Base-by-base conservation (phyloP, 495 filamentous ascomycete genomes). In the Thermochaetoides thermophila region DNA sequence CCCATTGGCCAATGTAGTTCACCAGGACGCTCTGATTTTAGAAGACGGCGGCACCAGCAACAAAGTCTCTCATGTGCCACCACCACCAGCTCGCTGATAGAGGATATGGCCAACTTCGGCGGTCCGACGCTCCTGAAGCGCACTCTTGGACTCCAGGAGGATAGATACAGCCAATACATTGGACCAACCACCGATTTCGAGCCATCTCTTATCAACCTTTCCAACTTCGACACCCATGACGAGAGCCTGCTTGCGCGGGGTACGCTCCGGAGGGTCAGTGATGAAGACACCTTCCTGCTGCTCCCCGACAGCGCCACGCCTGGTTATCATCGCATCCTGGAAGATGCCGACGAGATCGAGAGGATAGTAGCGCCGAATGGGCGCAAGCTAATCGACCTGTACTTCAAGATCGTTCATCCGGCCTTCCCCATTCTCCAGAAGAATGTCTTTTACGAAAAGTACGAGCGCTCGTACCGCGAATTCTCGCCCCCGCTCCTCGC, bases 401-500 rank as follows among this genome's bases (percentile, higher is more conserved):
- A 86, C 63, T 92, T 93, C 45, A 69, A 74, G 32, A 66, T 82
- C 33, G 76, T 95, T 28, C 89, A 95, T 53, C 86, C 84, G 1
- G 83, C 71, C 37, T 91, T 92, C 44, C 87, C 87, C 20, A 83
- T 97, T 38, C 60, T 94, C 31, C 77, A 92, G 46, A 86, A 92
- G 59, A 70, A 74, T 39, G 70, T 84, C 21, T 93, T 93, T 49
- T 73, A 81, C 44, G 81, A 91, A 44, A 81, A 84, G 43, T 84
- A 91, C 48, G 65, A 73, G 15, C 74, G 77, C 16, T 75, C 79
- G 17, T 71, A 83, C 44, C 72, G 71, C 14, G 74, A 79, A 38
- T 73, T 94, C 47, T 82, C 84, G 12, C 84, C 89, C 15, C 68
- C 87, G 4, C 63, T 95, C 3, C 66, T 95, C 2, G 81, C 85